phyloP scores from a whole-genome alignment of 768 basidiomycete genomes.

The Filobasidium floriforme region DNA sequence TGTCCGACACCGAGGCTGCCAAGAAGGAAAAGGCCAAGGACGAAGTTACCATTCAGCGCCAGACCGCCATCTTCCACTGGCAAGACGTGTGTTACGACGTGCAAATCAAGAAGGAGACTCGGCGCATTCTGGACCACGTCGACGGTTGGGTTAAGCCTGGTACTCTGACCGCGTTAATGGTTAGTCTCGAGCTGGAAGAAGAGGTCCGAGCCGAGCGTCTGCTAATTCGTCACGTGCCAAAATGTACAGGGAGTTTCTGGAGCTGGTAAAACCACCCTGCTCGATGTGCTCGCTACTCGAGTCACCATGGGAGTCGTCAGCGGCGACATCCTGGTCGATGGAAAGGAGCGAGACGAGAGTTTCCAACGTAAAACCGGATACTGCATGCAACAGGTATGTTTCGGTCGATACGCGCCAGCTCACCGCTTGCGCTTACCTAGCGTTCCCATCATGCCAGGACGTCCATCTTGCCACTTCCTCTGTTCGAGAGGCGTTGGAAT shows the following conservation, averaged over 20 bases:
- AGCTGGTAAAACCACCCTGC: constrained; percentile 45
- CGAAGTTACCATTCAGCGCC: constrained; percentile 37
- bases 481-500: constrained; percentile 48
- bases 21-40: constrained; percentile 16
- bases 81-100: constrained; percentile 45
- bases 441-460: no score
- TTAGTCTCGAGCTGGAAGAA: constrained; percentile 32
- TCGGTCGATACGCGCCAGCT: no score
- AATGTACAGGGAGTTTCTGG: constrained; percentile 51
- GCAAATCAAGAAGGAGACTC: constrained; percentile 42
- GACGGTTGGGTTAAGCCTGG: constrained; percentile 42
- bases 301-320: constrained; percentile 48
- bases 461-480: constrained; percentile 46
- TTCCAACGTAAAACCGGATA: constrained; percentile 50
- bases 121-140: constrained; percentile 50
- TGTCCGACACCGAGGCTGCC: background rate
- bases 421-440: no score
- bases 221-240: constrained; percentile 51
- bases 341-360: constrained; percentile 44
- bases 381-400: constrained; percentile 42
- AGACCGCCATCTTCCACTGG: constrained; percentile 45
- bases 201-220: constrained; percentile 38
- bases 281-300: constrained; percentile 43
- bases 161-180: constrained; percentile 41
- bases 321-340: constrained; percentile 49